Evolutionary conservation across 306 rosid species (phyloP), one percentile per base, ranked within the genome.

Genomic region (Rosa multiflora): DNA sequence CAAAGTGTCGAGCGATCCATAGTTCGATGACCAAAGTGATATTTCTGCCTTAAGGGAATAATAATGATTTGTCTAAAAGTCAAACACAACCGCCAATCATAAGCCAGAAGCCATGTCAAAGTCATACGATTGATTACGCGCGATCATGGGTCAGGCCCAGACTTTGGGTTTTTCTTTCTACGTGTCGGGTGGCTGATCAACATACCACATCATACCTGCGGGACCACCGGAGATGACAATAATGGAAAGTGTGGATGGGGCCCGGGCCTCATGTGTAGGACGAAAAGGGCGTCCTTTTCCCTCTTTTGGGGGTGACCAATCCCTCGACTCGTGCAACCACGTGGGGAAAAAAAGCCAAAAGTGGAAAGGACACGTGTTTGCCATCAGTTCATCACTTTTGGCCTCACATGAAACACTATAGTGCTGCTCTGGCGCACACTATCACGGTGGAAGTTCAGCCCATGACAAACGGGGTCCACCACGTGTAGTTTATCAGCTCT

Each of bases 391-490:
- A 3, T 73, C 40, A 17, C 83, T 80, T 53, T 74, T 35, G 17
- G 35, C 29, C 39, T 46, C 78, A 64, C 58, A 71, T 13, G 71
- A 44, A 6, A 32, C 78, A 18, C 35, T 10, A 26, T 21, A 82
- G 78, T 85, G 87, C 56, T 77, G 13, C 87, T 72, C 85, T 82
- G 88, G 75, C 87, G 82, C 87, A 81, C 87, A 75, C 75, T 78
- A 21, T 69, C 77, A 75, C 69, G 77, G 89, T 74, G 78, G 76
- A 52, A 76, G 79, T 26, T 80, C 23, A 77, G 77, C 81, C 86
- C 86, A 79, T 86, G 53, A 46, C 82, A 21, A 11, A 10, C 10
- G 12, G 32, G 75, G 42, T 69, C 87, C 86, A 61, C 89, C 81
- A 70, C 67, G 73, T 70, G 78, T 58, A n/a, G 32, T 12, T 13